Evolutionary conservation across 495 filamentous ascomycete genomes (phyloP).

Genomic region (Hypoxylon lenormandii): DNA sequence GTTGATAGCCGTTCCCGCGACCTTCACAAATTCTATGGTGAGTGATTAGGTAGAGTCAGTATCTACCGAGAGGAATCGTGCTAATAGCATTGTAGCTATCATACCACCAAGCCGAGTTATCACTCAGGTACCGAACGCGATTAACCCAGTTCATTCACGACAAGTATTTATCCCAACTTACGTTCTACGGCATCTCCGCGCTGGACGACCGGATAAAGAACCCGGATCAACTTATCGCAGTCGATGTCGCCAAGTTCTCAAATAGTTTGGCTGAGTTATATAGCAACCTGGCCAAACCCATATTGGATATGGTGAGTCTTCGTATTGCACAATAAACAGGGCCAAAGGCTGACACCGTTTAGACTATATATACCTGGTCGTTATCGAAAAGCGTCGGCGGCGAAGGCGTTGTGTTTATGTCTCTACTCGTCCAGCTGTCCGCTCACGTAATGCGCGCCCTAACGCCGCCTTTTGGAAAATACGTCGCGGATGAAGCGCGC

Average conservation of each 20-base stretch:
- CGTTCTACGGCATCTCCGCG: conserved; percentile 95
- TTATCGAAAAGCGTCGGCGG: conserved; percentile 92
- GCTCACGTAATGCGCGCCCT: conserved; percentile 92
- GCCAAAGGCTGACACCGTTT: conserved; percentile 33
- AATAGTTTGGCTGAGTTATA: conserved; percentile 95
- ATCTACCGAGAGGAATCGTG: background rate
- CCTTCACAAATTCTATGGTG: conserved; percentile 99
- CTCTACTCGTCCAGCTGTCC: conserved; percentile 89
- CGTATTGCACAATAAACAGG: background rate
- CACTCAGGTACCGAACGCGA: conserved; percentile 89
- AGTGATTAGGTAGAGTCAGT: conserved; percentile 45
- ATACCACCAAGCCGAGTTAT: conserved; percentile 95
- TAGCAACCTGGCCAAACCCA: conserved; percentile 95
- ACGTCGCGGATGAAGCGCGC: conserved; percentile 93
- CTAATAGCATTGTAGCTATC: conserved; percentile 71
- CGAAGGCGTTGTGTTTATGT: conserved; percentile 94
- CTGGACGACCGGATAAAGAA: conserved; percentile 98
- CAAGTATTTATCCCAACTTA: conserved; percentile 93
- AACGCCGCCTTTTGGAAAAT: conserved; percentile 98
- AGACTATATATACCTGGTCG: conserved; percentile 89
- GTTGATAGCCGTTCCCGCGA: conserved; percentile 95
- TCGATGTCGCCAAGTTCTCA: conserved; percentile 95
- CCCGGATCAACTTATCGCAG: conserved; percentile 95
- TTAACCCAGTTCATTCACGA: conserved; percentile 93
- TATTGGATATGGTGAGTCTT: conserved; percentile 80